Evolutionary conservation across 768 basidiomycete genomes (phyloP).

Genomic region (Nidularia sp.): DNA sequence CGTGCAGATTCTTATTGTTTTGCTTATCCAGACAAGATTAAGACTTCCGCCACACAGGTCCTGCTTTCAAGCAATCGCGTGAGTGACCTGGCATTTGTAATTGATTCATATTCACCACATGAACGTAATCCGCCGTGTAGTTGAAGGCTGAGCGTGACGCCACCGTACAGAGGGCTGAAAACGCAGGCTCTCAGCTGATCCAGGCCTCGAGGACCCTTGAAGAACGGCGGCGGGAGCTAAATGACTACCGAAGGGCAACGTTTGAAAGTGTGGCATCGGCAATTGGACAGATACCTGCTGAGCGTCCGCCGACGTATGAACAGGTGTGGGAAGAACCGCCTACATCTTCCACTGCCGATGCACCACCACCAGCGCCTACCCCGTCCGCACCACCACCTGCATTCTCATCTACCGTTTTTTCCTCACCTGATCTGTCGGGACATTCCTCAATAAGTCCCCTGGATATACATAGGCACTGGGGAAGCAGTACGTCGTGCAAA

Average conservation of each 20-base stretch:
- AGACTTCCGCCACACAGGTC: constrained; percentile 29
- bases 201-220: constrained; percentile 21
- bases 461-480: constrained; percentile 13
- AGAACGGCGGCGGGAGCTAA: constrained; percentile 18
- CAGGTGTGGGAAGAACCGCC: not conserved
- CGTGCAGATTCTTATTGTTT: constrained; percentile 1
- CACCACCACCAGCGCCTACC: constrained; percentile 3
- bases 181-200: constrained; percentile 20
- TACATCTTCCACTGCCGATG: not conserved
- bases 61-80: constrained; percentile 28
- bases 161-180: constrained; percentile 22
- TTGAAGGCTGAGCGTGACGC: constrained; percentile 25
- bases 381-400: not conserved
- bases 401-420: not conserved
- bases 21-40: constrained; percentile 30
- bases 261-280: constrained; percentile 25
- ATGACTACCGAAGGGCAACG: constrained; percentile 23
- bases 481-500: constrained; percentile 19
- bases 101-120: not conserved
- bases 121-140: constrained; percentile 11
- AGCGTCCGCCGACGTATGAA: constrained; percentile 6
- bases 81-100: constrained; percentile 3
- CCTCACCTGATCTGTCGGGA: not conserved
- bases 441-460: not conserved
- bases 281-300: constrained; percentile 11